Evolutionary conservation across 169 alveolate genomes (phyloP).

Genomic region (Plasmodium falciparum): DNA sequence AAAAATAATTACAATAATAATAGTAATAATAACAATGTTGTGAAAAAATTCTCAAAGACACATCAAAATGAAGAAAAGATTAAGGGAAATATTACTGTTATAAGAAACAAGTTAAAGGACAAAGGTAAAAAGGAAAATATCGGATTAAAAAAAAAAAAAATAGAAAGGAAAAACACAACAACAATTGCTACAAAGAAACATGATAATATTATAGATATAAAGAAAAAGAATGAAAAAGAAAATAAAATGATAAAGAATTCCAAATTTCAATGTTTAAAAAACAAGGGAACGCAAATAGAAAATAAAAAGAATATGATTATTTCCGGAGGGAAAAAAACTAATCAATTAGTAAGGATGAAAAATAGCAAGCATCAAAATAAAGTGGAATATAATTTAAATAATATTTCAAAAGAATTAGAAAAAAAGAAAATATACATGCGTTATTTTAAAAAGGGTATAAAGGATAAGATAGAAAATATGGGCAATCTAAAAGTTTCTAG

Average conservation of each 20-base stretch:
- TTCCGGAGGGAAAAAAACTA: background rate
- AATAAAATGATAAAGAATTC: too few species aligned
- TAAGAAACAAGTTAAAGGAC: too few species aligned
- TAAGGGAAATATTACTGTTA: too few species aligned
- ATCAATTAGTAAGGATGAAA: background rate
- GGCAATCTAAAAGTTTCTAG: background rate
- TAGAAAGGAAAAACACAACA: too few species aligned
- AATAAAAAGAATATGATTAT: too few species aligned
- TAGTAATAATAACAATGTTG: background rate
- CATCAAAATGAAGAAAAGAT: background rate
- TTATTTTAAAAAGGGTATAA: conserved; percentile 38
- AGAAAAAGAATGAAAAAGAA: too few species aligned
- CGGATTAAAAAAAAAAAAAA: too few species aligned
- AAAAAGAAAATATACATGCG: conserved; percentile 18
- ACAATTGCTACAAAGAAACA: too few species aligned
- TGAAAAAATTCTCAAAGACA: background rate
- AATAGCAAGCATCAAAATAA: background rate
- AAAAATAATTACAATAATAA: background rate
- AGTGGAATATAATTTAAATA: background rate
- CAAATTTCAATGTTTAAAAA: too few species aligned
- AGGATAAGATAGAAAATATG: conserved; percentile 22
- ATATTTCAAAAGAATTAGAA: conserved; percentile 8
- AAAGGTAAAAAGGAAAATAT: too few species aligned
- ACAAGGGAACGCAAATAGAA: too few species aligned
- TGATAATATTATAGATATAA: too few species aligned